These are phyloP conservation scores for Aphanomyces stellatus DNA, from an alignment of 352 stramenopile species.

Conservation along the genomic window DNA sequence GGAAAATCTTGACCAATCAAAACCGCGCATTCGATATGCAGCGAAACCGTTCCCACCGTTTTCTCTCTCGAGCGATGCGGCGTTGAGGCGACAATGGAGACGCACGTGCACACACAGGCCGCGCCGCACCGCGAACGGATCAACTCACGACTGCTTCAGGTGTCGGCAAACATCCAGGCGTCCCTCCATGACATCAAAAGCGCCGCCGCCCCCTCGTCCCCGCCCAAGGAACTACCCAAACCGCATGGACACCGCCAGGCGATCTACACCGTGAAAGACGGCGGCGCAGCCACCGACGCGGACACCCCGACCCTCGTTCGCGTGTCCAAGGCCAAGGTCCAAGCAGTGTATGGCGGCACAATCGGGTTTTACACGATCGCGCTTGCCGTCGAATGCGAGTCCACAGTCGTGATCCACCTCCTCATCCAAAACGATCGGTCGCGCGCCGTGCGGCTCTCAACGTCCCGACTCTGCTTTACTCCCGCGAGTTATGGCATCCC, in stretches of 20 bases:
- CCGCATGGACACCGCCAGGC: background rate
- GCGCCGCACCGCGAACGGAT: background rate
- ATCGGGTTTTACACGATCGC: constrained; percentile 48
- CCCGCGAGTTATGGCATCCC: constrained; percentile 43
- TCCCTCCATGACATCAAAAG: background rate
- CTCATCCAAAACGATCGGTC: constrained; percentile 38
- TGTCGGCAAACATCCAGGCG: constrained; percentile 13
- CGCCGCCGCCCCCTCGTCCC: background rate
- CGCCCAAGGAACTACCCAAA: background rate
- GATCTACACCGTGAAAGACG: background rate
- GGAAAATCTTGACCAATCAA: background rate
- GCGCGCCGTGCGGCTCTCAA: constrained; percentile 40
- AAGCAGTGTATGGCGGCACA: constrained; percentile 42
- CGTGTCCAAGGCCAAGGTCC: constrained; percentile 10
- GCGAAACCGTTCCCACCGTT: background rate
- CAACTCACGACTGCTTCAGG: constrained; percentile 14
- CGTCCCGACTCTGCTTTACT: constrained; percentile 62
- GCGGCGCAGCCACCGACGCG: background rate
- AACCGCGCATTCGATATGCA: background rate
- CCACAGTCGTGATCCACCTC: constrained; percentile 60
- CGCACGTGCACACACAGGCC: background rate
- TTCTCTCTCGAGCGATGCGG: too few relatives aligned
- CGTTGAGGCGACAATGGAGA: too few relatives aligned
- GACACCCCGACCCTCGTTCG: background rate
- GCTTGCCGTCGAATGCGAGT: constrained; percentile 47